Evolutionary conservation across 2,329 filamentous ascomycete genomes (phyloP).

Genomic region (Aureobasidium sp.): DNA sequence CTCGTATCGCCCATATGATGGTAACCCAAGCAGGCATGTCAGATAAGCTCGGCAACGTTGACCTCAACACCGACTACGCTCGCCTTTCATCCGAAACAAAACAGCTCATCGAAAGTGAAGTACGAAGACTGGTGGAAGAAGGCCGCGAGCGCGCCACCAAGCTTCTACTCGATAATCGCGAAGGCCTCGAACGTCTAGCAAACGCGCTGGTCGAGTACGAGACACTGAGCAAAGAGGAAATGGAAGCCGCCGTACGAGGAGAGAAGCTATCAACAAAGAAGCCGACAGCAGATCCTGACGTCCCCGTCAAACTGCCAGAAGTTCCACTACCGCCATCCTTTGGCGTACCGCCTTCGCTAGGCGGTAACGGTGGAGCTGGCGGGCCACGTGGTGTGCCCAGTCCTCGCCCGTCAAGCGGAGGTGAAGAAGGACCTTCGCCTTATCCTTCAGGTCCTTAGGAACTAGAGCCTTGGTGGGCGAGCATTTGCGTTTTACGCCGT

Average conservation of each 20-base stretch:
- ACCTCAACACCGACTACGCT: slow-evolving; percentile 74
- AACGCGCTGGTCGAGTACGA: slow-evolving; percentile 91
- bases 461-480: neutral
- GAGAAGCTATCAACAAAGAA: slow-evolving; percentile 69
- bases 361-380: neutral
- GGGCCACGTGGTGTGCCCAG: slow-evolving; percentile 5
- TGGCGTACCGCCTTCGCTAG: slow-evolving; percentile 6
- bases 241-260: slow-evolving; percentile 80
- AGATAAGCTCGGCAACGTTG: slow-evolving; percentile 77
- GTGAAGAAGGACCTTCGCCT: slow-evolving; percentile 15
- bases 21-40: slow-evolving; percentile 89
- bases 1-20: slow-evolving; percentile 75
- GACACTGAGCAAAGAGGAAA: slow-evolving; percentile 81
- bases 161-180: slow-evolving; percentile 66
- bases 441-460: slow-evolving; percentile 12
- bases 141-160: slow-evolving; percentile 65
- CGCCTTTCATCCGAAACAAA: slow-evolving; percentile 80
- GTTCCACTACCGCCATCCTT: slow-evolving; percentile 7
- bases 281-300: slow-evolving; percentile 49
- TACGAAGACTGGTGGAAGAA: slow-evolving; percentile 76
- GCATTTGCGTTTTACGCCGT: neutral
- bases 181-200: slow-evolving; percentile 80
- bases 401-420: neutral
- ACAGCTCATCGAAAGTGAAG: slow-evolving; percentile 78
- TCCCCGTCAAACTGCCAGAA: slow-evolving; percentile 63